Evolutionary conservation across 805 yeast genomes (phyloP), one percentile per base, ranked within the genome.

Genomic region (Yamadazyma sp.): DNA sequence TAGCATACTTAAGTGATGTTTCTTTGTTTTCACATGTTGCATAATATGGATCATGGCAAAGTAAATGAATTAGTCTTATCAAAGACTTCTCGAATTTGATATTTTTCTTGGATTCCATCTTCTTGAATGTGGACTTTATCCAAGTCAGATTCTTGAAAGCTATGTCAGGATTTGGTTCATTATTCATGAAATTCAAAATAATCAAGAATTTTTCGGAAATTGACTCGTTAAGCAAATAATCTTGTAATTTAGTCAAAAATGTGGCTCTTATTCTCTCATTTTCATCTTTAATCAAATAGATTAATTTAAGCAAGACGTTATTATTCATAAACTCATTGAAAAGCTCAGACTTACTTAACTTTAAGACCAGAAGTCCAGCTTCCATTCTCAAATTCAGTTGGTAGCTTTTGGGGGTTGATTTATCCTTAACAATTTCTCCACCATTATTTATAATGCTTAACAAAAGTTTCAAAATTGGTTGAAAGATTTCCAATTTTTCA

Each of bases 181-280:
- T 79, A 0, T 93, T 95, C 47, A 75, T 67, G 52, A 85, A 82
- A 52, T 82, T 86, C 0, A 85, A 62, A 15, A 86, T 53, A 0
- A 87, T 80, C 27, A 83, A 49, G 48, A 80, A 86, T 41, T 77
- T 70, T 36, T 80, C 80, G 0, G 94, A 77, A 3, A 87, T 68
- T 7, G 53, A 43, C 33, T 71, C 78, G 17, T 60, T 56, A 18
- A 79, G 69, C 31, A 84, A 58, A 35, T 67, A 65, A 23, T 68
- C 67, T 40, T 79, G 75, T 40, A 86, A 47, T 23, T 65, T 63
- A 19, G 59, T 58, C 23, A 80, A 54, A 42, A 85, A 79, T 4
- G 46, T 48, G 5, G 50, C 47, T 33, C 96, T 72, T 2, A 85
- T 86, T 15, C 72, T 53, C 7, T 67, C 55, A 26, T 74, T 70